A percentile compares a stretch with the other conserved stretches of the same genome.
phyloP scores from a whole-genome alignment of 139 green algal species.

The Chlamydomonas sp. region DNA sequence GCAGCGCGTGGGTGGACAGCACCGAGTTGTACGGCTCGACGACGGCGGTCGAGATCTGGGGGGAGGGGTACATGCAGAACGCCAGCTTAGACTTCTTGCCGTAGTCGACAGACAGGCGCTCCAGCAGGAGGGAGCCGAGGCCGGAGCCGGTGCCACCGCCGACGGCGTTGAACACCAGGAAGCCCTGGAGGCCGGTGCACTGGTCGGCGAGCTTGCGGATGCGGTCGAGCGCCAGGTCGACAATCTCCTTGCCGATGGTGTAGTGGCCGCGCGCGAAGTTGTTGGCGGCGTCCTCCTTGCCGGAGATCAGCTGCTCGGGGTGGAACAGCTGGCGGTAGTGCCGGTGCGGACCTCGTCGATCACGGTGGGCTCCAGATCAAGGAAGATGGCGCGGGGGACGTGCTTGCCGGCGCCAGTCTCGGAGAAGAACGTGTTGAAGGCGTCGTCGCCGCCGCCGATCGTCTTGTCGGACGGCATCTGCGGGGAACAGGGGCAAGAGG shows the following conservation, averaged over 20 bases:
- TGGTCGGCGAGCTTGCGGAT: slow-evolving; percentile 83
- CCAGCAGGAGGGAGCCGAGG: slow-evolving; percentile 91
- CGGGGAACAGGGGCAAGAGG: too few relatives aligned
- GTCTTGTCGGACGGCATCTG: too few relatives aligned
- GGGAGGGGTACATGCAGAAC: slow-evolving; percentile 94
- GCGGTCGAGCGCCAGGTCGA: slow-evolving; percentile 87
- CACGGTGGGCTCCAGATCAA: slow-evolving; percentile 94
- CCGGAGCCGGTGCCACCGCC: slow-evolving; percentile 91
- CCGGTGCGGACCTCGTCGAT: slow-evolving; percentile 94
- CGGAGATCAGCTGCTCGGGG: slow-evolving; percentile 95
- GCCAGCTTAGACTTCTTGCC: slow-evolving; percentile 99
- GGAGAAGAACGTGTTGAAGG: too few relatives aligned
- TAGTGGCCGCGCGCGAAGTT: slow-evolving; percentile 87
- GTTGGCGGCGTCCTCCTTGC: slow-evolving; percentile 91
- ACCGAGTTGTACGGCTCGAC: slow-evolving; percentile 97
- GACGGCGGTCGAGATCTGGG: slow-evolving; percentile 88
- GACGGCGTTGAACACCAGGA: slow-evolving; percentile 95
- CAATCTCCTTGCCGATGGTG: slow-evolving; percentile 95
- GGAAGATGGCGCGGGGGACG: slow-evolving; percentile 82
- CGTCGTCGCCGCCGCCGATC: too few relatives aligned
- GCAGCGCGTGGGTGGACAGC: slow-evolving; percentile 91
- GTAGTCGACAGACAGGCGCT: slow-evolving; percentile 97
- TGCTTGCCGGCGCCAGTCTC: too few relatives aligned
- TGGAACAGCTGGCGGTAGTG: slow-evolving; percentile 98
- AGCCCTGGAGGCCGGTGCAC: slow-evolving; percentile 95